phyloP scores from a whole-genome alignment of 106 monocot genomes.

The Acanthochlamys bracteata region DNA sequence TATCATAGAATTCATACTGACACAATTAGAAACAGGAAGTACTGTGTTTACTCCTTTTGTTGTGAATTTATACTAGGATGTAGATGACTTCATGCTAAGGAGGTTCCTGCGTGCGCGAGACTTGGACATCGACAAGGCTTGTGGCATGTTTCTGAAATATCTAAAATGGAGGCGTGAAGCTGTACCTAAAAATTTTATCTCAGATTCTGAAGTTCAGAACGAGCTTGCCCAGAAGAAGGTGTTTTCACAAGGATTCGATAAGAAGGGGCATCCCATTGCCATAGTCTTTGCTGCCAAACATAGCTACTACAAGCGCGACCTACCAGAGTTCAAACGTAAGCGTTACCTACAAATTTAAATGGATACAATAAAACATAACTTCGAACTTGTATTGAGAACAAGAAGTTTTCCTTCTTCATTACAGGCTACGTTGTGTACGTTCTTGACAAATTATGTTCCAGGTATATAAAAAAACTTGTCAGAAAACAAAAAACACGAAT shows the following conservation, averaged over 20 bases:
- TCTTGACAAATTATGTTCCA: slow-evolving; percentile 59
- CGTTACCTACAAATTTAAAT: neutral
- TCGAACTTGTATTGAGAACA: neutral
- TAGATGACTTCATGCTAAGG: slow-evolving; percentile 41
- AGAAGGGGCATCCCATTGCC: slow-evolving; percentile 34
- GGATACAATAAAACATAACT: neutral
- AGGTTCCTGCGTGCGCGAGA: slow-evolving; percentile 75
- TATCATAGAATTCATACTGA: neutral
- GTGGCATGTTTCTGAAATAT: slow-evolving; percentile 40
- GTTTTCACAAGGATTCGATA: slow-evolving; percentile 53
- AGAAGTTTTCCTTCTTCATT: neutral
- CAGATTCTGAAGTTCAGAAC: slow-evolving; percentile 37
- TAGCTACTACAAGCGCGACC: slow-evolving; percentile 25
- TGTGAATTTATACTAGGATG: slow-evolving; percentile 30
- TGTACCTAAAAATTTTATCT: slow-evolving; percentile 55
- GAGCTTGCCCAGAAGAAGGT: slow-evolving; percentile 55
- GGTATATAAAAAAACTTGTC: slow-evolving; percentile 40
- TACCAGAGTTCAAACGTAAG: slow-evolving; percentile 56
- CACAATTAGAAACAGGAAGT: neutral
- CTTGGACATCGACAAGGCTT: slow-evolving; percentile 44
- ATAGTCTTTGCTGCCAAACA: slow-evolving; percentile 46
- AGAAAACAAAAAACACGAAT: too few relatives aligned
- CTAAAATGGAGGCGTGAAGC: slow-evolving; percentile 42
- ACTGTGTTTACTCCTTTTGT: neutral
- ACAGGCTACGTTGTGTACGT: slow-evolving; percentile 51